These are phyloP conservation scores for Hylodesmum podocarpum DNA, from an alignment of 306 rosid species.

Conservation along the genomic window DNA sequence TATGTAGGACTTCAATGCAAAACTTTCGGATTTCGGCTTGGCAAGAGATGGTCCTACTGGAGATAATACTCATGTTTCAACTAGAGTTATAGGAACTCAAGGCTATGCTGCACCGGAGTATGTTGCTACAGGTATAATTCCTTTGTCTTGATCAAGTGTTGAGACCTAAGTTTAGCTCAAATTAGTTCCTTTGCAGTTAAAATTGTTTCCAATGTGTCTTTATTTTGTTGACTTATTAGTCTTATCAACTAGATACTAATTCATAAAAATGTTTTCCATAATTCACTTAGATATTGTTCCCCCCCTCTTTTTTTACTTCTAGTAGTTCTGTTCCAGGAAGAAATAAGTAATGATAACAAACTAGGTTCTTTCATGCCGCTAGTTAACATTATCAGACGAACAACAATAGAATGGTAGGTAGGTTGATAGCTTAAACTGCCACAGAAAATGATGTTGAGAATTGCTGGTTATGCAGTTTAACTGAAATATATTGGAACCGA, in stretches of 20 bases:
- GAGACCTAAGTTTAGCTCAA: background rate
- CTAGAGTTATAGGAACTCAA: constrained; percentile 85
- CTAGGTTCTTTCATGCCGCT: background rate
- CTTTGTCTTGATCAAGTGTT: constrained; percentile 12
- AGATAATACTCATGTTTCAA: constrained; percentile 92
- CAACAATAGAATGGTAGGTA: background rate
- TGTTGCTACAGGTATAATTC: constrained; percentile 76
- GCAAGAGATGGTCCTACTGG: constrained; percentile 99
- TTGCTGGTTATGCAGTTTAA: background rate
- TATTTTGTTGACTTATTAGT: background rate
- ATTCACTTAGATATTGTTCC: background rate
- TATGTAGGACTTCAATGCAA: constrained; percentile 81
- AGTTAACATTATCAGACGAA: background rate
- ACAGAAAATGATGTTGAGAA: background rate
- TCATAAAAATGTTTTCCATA: background rate
- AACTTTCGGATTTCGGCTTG: constrained; percentile 89
- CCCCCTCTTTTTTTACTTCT: background rate
- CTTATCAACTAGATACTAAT: background rate
- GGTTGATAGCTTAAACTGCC: background rate
- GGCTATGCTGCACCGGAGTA: constrained; percentile 99
- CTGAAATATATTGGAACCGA: background rate
- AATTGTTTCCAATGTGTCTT: background rate
- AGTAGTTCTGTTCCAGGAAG: background rate
- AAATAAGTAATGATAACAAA: background rate
- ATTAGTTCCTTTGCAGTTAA: background rate